Conservation (phyloP, 2,329 filamentous ascomycete genomes). For the Sporothrix variecibatus region DNA sequence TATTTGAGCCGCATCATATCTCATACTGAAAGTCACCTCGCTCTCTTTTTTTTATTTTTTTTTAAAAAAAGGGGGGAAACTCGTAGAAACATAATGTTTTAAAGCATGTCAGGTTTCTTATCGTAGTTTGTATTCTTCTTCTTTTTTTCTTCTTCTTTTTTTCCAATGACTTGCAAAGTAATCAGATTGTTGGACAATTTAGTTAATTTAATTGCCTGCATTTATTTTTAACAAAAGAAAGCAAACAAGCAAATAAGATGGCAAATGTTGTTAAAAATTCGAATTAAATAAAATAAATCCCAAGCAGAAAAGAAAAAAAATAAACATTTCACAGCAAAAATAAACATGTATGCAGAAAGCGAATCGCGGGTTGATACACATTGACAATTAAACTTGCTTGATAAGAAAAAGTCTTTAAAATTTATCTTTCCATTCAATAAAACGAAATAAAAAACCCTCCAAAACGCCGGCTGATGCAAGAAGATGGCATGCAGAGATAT, state of each 20-base stretch:
- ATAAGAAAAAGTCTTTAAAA: too few species aligned
- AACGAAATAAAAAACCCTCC: neutral
- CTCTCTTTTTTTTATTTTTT: too few species aligned
- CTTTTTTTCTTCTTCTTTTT: neutral
- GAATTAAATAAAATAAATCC: neutral
- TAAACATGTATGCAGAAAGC: neutral
- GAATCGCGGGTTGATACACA: too few species aligned
- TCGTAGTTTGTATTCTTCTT: neutral
- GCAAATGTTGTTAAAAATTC: too few species aligned
- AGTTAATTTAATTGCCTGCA: too few species aligned
- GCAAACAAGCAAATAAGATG: neutral
- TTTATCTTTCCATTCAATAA: neutral
- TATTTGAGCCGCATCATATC: neutral
- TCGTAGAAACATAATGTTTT: too few species aligned
- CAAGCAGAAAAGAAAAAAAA: neutral
- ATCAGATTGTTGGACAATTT: too few species aligned
- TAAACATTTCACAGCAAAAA: neutral
- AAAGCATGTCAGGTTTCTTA: neutral
- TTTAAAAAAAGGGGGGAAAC: neutral
- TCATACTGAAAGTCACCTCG: too few species aligned
- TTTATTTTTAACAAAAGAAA: neutral
- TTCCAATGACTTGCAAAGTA: too few species aligned
- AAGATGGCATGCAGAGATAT: neutral
- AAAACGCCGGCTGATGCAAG: conserved; percentile 4
- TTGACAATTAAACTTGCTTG: too few species aligned